Percentiles rank a stretch among this genome's conserved stretches.
phyloP scores from a whole-genome alignment of 257 asterid species.

The Petunia axillaris region DNA sequence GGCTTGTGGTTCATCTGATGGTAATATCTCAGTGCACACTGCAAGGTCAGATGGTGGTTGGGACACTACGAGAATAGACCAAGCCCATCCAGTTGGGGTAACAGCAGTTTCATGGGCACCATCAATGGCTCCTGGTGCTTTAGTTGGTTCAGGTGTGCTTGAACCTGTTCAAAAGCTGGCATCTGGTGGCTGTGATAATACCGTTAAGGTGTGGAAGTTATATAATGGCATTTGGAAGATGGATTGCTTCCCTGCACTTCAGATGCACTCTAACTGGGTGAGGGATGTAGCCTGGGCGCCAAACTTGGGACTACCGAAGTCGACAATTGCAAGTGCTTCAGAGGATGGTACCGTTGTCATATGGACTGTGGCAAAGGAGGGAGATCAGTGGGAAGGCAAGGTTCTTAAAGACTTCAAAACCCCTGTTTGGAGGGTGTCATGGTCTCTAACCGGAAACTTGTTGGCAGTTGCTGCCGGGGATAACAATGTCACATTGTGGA shows the following conservation, averaged over 20 bases:
- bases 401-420: slow-evolving; percentile 77
- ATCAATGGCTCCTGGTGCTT: slow-evolving; percentile 76
- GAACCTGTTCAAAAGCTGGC: slow-evolving; percentile 87
- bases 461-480: slow-evolving; percentile 94
- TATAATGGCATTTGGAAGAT: slow-evolving; percentile 77
- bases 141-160: slow-evolving; percentile 63
- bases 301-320: slow-evolving; percentile 89
- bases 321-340: slow-evolving; percentile 94
- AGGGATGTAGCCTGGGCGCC: slow-evolving; percentile 99
- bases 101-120: slow-evolving; percentile 99
- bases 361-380: slow-evolving; percentile 84
- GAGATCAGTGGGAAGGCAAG: slow-evolving; percentile 87
- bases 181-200: slow-evolving; percentile 92
- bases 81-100: slow-evolving; percentile 95
- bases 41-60: slow-evolving; percentile 76
- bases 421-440: slow-evolving; percentile 98
- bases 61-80: slow-evolving; percentile 84
- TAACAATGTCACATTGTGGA: slow-evolving; percentile 76
- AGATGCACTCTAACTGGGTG: slow-evolving; percentile 84
- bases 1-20: slow-evolving; percentile 95
- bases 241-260: slow-evolving; percentile 95
- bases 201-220: slow-evolving; percentile 90
- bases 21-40: slow-evolving; percentile 72
- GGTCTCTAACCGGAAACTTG: slow-evolving; percentile 91
- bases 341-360: slow-evolving; percentile 91